phyloP scores from a whole-genome alignment of 139 green algal species.

The Microglena sp. region DNA sequence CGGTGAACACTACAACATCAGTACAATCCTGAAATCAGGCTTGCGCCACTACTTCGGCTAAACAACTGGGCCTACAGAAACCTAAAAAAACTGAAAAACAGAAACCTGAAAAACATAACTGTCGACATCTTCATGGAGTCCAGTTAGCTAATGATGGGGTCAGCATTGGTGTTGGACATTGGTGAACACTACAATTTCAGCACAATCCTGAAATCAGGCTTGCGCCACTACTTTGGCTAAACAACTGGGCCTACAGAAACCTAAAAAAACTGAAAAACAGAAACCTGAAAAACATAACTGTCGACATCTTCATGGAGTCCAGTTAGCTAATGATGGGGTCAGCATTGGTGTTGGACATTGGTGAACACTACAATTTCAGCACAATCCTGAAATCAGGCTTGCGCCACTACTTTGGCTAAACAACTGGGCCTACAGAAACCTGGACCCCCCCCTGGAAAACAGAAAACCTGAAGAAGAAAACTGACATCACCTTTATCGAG shows the following conservation, averaged over 20 bases:
- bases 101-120: neutral
- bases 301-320: too few species aligned
- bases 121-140: too few species aligned
- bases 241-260: neutral
- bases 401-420: neutral
- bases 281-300: neutral
- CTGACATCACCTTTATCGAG: too few species aligned
- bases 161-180: slow-evolving; percentile 70
- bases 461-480: neutral
- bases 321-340: slow-evolving; percentile 89
- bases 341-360: slow-evolving; percentile 66
- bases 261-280: too few species aligned
- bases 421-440: neutral
- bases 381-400: neutral
- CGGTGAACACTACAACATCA: slow-evolving; percentile 85
- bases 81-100: too few species aligned
- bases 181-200: slow-evolving; percentile 86
- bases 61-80: neutral
- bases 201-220: neutral
- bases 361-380: slow-evolving; percentile 86
- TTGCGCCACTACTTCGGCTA: neutral
- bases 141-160: slow-evolving; percentile 87
- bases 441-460: too few species aligned
- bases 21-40: neutral
- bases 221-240: neutral